phyloP scores from a whole-genome alignment of 2,329 filamentous ascomycete genomes.

The Coleophoma crateriformis region DNA sequence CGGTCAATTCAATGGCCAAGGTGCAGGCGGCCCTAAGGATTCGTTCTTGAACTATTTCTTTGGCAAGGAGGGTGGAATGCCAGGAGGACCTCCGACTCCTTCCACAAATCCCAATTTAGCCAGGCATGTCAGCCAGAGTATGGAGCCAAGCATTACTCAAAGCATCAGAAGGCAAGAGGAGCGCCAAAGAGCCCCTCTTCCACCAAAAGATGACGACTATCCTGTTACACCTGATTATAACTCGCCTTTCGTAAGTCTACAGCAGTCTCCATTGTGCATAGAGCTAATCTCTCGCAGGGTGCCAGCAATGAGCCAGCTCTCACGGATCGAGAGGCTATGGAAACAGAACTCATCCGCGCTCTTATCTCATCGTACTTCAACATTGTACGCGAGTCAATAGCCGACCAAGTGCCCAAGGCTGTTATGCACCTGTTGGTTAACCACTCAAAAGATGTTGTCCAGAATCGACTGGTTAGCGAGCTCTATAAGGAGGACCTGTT shows the following conservation, averaged over 20 bases:
- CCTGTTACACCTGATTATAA: slow-evolving; percentile 33
- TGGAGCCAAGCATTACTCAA: slow-evolving; percentile 77
- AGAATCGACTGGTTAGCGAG: slow-evolving; percentile 93
- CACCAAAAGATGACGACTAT: slow-evolving; percentile 37
- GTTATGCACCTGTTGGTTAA: slow-evolving; percentile 99
- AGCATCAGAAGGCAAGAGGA: slow-evolving; percentile 71
- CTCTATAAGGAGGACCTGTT: slow-evolving; percentile 91
- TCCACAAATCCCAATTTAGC: slow-evolving; percentile 30
- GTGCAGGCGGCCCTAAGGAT: slow-evolving; percentile 64
- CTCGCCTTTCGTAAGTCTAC: slow-evolving; percentile 40
- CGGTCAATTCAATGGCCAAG: slow-evolving; percentile 53
- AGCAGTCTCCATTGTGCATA: not conserved
- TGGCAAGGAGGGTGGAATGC: slow-evolving; percentile 75
- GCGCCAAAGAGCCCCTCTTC: slow-evolving; percentile 35
- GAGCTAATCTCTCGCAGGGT: slow-evolving; percentile 33
- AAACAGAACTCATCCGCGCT: slow-evolving; percentile 93
- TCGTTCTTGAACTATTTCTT: slow-evolving; percentile 99
- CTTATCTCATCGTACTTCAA: slow-evolving; percentile 99
- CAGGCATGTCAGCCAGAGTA: slow-evolving; percentile 72
- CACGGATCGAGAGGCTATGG: slow-evolving; percentile 92
- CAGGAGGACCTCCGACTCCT: slow-evolving; percentile 32
- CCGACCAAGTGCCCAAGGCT: slow-evolving; percentile 96
- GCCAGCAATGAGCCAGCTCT: slow-evolving; percentile 74
- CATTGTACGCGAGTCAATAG: slow-evolving; percentile 97
- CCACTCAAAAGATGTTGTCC: slow-evolving; percentile 95